Base-by-base conservation (phyloP, 2,329 filamentous ascomycete genomes). In the Dendryphion nanum region DNA sequence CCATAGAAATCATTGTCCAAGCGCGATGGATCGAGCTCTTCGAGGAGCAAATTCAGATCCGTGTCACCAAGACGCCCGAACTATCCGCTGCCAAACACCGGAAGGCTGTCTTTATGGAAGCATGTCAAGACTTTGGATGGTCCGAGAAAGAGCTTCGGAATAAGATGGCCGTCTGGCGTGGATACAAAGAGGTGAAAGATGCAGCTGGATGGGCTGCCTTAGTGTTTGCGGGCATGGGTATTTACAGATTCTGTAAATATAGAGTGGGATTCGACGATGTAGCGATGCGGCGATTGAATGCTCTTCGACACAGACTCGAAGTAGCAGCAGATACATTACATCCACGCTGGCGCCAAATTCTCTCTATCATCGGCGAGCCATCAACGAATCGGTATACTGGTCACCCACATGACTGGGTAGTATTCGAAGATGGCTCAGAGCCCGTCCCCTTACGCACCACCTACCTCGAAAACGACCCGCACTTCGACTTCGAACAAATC, bases 241-340 rank as follows among this genome's bases (percentile, higher is more conserved):
- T 81, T 12, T 80, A 80, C 54, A 69, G 77, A 6, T 77, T 79
- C 55, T 80, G 76, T 70, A 81, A 81, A 51, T 80, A 80, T 51
- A 70, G 77, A 30, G 71, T 74, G 71, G 29, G 29, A 16, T 30
- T 30, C 15, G 29, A 30, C 29, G 66, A 69, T 4, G 72, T 74
- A 13, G 71, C 75, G 3, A 73, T 77, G 58, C 63, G 68, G 23
- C 68, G 69, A 2, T 61, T 80, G 5, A 63, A 64, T 13, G 63
- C 61, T 20, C 51, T 77, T 6, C 57, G 66, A 28, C 67, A 71
- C 18, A 66, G 73, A 13, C 66, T 79, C n/a, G 73, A 77, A 48
- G 68, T 77, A 6, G 73, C 73, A 2, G 74, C 75, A 2, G 74
- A 77, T 41, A 77, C 73, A 1, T 53, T 77, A 30, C 74, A 76